Base-by-base conservation (phyloP, 768 basidiomycete species). In the Suillus weaverae region DNA sequence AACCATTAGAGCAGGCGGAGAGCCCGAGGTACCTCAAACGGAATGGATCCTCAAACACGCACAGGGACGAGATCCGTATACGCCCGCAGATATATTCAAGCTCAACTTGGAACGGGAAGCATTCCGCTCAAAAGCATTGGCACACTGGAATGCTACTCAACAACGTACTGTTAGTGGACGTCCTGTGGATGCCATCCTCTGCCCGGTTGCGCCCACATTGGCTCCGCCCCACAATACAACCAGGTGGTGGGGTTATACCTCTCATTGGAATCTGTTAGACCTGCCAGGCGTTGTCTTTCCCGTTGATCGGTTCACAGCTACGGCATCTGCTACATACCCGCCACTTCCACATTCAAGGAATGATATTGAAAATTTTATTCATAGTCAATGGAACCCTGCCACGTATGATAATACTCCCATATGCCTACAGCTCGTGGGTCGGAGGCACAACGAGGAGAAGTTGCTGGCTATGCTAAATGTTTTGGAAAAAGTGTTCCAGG, bases 191-290 rank as follows among this genome's bases (percentile, higher is more conserved):
- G 82, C 74, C 20, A 77, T 85, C 63, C 76, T 85, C 13, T 77
- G 78, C 65, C 84, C 85, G 18, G 77, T 78, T 48, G 78, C 81
- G 38, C 78, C 84, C 2, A 82, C 80, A 30, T 70, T 84, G 5
- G 83, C 84, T 35, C 78, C 82, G 7, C 83, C 81, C 9, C 84
- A 84, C 61, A 80, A 81, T 65, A 79, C 77, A 5, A 81, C 79
- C 14, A 73, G 78, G n/a, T 84, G 81, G 79, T 82, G 83, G 81
- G 76, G 78, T 8, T 85, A 84, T 69, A 81, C 80, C 7, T 81
- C 81, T 2, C 81, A 85, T 67, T 85, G 84, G 83, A 86, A 86
- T 69, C 67, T 86, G 61, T 67, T 80, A 66, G 84, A 86, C 70
- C 82, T 81, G 61, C 78, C 84, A 11, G 79, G 78, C 22, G 80